Evolutionary conservation across 257 asterid genomes (phyloP).

Genomic region (Capsicum baccatum): DNA sequence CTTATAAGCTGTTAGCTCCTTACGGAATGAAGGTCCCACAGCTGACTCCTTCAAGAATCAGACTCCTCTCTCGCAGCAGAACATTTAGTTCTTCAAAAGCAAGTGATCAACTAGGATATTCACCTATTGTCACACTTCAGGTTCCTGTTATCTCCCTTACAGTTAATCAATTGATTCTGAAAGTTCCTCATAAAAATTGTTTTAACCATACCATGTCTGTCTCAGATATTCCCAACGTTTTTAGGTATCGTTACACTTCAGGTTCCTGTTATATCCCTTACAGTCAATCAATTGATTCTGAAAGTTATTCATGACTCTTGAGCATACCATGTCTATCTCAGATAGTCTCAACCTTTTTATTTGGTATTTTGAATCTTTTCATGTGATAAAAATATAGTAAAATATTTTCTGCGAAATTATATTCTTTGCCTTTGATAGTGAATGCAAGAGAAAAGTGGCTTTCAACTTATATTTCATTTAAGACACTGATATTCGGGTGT

Average conservation of each 20-base stretch:
- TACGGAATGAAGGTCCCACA: slow-evolving; percentile 98
- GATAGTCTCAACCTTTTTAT: slow-evolving; percentile 19
- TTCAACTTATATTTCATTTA: background rate
- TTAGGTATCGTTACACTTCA: background rate
- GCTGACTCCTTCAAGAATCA: slow-evolving; percentile 93
- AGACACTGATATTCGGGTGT: background rate
- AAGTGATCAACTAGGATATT: slow-evolving; percentile 81
- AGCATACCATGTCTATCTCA: background rate
- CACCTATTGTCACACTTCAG: slow-evolving; percentile 88
- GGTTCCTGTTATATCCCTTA: too few relatives aligned
- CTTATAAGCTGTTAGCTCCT: slow-evolving; percentile 73
- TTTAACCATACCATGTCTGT: background rate
- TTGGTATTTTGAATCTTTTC: background rate
- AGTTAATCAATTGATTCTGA: slow-evolving; percentile 34
- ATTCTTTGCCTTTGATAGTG: background rate
- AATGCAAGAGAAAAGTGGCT: background rate
- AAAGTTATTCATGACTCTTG: too few relatives aligned
- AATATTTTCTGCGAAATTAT: background rate
- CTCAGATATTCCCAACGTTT: background rate
- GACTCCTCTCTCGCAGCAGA: slow-evolving; percentile 84
- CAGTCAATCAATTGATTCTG: too few relatives aligned
- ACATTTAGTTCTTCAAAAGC: slow-evolving; percentile 87
- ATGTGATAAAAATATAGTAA: background rate
- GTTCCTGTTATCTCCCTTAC: slow-evolving; percentile 40
- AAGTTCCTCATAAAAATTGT: slow-evolving; percentile 4